A percentile compares a stretch with the other conserved stretches of the same genome.
Evolutionary conservation across 2,329 filamentous ascomycete genomes (phyloP).

Genomic region (Sarocladiaceae sp.): DNA sequence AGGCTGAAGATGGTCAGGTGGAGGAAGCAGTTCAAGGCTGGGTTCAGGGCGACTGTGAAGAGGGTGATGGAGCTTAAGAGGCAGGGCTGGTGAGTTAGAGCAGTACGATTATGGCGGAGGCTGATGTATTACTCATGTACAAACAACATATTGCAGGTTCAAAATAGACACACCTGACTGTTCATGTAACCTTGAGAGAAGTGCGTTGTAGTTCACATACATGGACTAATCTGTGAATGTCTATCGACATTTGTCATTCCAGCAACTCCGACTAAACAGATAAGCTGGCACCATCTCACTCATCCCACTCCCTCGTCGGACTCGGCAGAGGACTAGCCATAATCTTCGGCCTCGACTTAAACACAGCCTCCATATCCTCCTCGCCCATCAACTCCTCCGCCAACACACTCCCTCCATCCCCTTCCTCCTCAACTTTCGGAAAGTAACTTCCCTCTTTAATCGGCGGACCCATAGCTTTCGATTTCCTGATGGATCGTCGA

Average conservation of each 20-base stretch:
- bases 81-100: constrained; percentile 67
- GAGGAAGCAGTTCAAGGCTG: constrained; percentile 62
- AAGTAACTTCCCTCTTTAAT: constrained; percentile 43
- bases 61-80: constrained; percentile 66
- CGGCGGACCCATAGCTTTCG: constrained; percentile 27
- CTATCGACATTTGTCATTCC: no score
- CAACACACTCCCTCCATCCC: constrained; percentile 43
- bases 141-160: neutral
- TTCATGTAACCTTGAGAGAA: no score
- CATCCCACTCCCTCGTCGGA: constrained; percentile 34
- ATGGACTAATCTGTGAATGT: no score
- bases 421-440: constrained; percentile 41
- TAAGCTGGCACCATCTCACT: no score
- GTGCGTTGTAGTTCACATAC: no score
- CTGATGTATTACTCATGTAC: neutral
- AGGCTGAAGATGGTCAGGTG: constrained; percentile 66
- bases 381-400: constrained; percentile 66
- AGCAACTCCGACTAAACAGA: no score
- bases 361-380: constrained; percentile 78
- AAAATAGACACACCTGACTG: no score
- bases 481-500: constrained; percentile 44
- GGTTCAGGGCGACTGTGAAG: constrained; percentile 60
- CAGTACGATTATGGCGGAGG: neutral
- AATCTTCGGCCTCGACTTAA: constrained; percentile 78
- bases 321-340: constrained; percentile 65